A percentile compares a stretch with the other conserved stretches of the same genome.
Evolutionary conservation across 2,329 filamentous ascomycete genomes (phyloP).

Genomic region (Microcera coccophila): DNA sequence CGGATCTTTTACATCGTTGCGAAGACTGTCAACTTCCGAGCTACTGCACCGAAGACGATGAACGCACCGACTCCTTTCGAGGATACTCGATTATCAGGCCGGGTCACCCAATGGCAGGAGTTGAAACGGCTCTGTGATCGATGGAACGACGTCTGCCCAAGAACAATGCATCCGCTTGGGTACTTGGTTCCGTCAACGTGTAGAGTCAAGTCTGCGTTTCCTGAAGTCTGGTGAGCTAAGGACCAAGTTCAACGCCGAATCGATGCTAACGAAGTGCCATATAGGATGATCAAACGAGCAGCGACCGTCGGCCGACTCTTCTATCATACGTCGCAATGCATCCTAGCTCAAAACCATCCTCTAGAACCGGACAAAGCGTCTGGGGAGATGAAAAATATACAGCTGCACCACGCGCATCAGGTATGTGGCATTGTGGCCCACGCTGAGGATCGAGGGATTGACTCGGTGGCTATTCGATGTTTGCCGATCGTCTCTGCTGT

Average conservation of each 20-base stretch:
- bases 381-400: constrained; percentile 65
- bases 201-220: constrained; percentile 69
- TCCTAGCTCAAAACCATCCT: constrained; percentile 78
- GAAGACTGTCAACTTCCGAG: constrained; percentile 81
- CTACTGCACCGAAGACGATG: constrained; percentile 60
- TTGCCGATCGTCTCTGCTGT: constrained; percentile 74
- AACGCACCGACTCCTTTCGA: constrained; percentile 59
- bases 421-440: constrained; percentile 89
- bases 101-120: constrained; percentile 71
- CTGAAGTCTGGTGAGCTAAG: constrained; percentile 70
- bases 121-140: constrained; percentile 78
- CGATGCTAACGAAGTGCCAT: neutral
- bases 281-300: constrained; percentile 74
- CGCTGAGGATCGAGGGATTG: constrained; percentile 74
- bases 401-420: constrained; percentile 72
- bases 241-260: neutral
- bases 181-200: constrained; percentile 68
- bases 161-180: constrained; percentile 82
- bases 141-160: constrained; percentile 75
- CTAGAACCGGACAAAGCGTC: constrained; percentile 54
- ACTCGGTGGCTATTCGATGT: constrained; percentile 73
- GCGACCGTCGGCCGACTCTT: constrained; percentile 80
- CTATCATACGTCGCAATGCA: constrained; percentile 80
- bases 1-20: constrained; percentile 85
- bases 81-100: constrained; percentile 59